These are phyloP conservation scores for Diaporthe batatas DNA, from an alignment of 2,329 filamentous ascomycete genomes.

Conservation along the genomic window DNA sequence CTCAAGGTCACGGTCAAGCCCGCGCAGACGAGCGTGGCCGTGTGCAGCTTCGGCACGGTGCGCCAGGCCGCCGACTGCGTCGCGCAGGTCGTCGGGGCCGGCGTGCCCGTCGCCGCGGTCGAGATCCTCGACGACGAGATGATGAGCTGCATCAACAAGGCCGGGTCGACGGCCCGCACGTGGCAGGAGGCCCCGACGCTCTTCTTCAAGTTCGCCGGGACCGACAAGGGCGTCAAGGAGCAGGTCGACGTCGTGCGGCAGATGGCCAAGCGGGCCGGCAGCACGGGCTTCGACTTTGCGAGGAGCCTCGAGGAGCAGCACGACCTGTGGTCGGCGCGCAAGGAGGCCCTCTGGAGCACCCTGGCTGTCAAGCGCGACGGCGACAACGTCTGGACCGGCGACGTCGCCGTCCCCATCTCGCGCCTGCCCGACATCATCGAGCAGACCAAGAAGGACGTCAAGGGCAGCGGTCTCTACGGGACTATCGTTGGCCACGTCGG, in stretches of 20 bases:
- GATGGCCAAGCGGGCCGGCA: conserved; percentile 72
- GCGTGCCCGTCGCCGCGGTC: conserved; percentile 89
- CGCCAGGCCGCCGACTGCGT: conserved; percentile 84
- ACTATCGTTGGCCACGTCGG: conserved; percentile 79
- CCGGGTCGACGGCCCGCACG: conserved; percentile 73
- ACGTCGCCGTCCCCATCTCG: conserved; percentile 76
- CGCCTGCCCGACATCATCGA: conserved; percentile 65
- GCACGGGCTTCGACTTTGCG: conserved; percentile 83
- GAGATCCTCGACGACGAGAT: conserved; percentile 94
- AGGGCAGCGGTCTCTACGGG: conserved; percentile 58
- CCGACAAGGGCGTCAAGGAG: conserved; percentile 79
- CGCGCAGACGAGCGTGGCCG: conserved; percentile 83
- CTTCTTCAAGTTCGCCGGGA: conserved; percentile 88
- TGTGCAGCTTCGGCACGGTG: conserved; percentile 71
- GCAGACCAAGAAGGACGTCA: conserved; percentile 55
- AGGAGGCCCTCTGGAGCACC: conserved; percentile 62
- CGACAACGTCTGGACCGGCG: conserved; percentile 74
- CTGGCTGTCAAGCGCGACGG: conserved; percentile 65
- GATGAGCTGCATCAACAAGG: conserved; percentile 78
- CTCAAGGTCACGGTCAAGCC: conserved; percentile 88
- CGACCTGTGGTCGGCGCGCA: conserved; percentile 75
- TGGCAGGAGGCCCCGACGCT: conserved; percentile 83
- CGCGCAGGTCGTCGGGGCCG: conserved; percentile 81
- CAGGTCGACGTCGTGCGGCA: conserved; percentile 77
- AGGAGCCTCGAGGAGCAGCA: conserved; percentile 75